Base-by-base conservation (phyloP, 495 filamentous ascomycete species). In the Tuber aestivum region DNA sequence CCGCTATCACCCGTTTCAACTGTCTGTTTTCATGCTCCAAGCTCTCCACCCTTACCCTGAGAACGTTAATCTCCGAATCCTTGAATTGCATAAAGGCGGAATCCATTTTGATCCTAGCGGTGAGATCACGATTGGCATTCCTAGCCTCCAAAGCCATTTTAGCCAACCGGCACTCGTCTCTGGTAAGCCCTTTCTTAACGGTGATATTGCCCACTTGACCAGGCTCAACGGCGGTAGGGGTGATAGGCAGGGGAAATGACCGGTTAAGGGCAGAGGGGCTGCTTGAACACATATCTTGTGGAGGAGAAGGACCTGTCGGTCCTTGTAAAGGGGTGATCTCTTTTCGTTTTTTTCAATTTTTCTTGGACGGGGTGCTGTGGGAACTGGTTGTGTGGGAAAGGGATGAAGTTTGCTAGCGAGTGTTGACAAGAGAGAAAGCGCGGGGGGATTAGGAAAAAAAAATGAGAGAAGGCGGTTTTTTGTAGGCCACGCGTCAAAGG, bases 61-160 rank as follows among this genome's bases (percentile, higher is more conserved):
- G 27, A 18, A 65, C 56, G 14, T 65, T 65, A 14, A 65, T 65
- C 16, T 65, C 56, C 27, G 56, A 32, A 65, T 65, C 56, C 27
- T 65, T 65, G 56, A 32, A 65, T 18, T 35, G 27, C 56, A 65
- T 65, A 20, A 65, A 65, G 5, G 56, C 56, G 0, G 27, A 65
- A 35, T 65, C 56, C 56, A 65, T 65, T 20, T 65, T 65, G 56
- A 65, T 65, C 14, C 56, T 65, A 65, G 56, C 56, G 27, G 56
- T 65, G 12, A 65, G 27, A 35, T 65, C 56, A 65, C 56, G 56
- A 35, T 65, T 65, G 27, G 56, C 27, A 14, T 65, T 65, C 35
- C 56, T 65, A 35, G 56, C 56, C 14, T 65, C 56, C 56, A 65
- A 32, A 35, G 56, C 56, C 27, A 65, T 65, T 65, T 65, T 65